Evolutionary conservation across 2,329 filamentous ascomycete genomes (phyloP).

Genomic region (Sporothrix pseudoabietina): DNA sequence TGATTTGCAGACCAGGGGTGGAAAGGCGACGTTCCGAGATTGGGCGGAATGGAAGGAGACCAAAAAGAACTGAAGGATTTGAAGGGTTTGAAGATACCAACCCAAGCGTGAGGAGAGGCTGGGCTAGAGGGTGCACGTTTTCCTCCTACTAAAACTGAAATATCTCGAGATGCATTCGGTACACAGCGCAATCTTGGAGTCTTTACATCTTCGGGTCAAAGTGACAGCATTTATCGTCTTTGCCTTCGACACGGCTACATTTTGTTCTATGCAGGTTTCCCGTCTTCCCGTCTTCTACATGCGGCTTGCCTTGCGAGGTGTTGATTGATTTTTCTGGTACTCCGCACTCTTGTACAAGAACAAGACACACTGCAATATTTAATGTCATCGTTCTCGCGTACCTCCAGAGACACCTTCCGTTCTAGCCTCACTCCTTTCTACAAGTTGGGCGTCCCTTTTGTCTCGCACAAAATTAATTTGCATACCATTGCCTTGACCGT

Average conservation of each 20-base stretch:
- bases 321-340: background rate
- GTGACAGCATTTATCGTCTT: background rate
- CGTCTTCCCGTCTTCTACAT: background rate
- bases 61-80: background rate
- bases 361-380: background rate
- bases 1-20: background rate
- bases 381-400: background rate
- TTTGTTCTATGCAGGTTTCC: background rate
- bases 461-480: background rate
- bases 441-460: background rate
- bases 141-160: background rate
- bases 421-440: background rate
- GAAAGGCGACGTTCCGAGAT: background rate
- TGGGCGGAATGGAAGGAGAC: background rate
- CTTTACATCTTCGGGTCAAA: background rate
- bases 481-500: background rate
- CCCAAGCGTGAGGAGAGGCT: background rate
- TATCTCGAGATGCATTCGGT: background rate
- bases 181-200: background rate
- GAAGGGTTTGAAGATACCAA: background rate
- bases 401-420: background rate
- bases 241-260: background rate
- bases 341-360: background rate
- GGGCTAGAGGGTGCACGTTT: background rate
- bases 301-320: background rate